phyloP scores from a whole-genome alignment of 345 rosid genomes.

The Aquilaria sinensis region DNA sequence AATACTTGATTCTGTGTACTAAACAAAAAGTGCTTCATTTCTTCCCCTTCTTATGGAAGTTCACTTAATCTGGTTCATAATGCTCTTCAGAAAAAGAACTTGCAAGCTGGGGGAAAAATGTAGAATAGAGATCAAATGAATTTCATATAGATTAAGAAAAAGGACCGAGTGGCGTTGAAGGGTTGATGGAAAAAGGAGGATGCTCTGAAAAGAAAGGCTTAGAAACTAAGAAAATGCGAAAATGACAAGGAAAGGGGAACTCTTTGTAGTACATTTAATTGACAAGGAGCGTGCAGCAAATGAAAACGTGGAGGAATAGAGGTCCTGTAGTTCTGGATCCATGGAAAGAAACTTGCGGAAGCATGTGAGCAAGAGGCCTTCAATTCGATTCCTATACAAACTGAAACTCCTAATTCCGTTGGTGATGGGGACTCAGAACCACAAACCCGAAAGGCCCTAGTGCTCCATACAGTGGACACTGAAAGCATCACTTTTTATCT shows the following conservation, averaged over 20 bases:
- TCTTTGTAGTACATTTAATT: slow-evolving; percentile 35
- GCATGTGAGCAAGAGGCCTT: slow-evolving; percentile 17
- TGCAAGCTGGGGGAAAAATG: too few relatives aligned
- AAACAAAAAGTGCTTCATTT: too few relatives aligned
- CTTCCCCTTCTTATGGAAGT: too few relatives aligned
- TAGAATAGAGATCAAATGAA: too few relatives aligned
- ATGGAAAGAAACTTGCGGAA: slow-evolving; percentile 11
- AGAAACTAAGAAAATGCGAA: slow-evolving; percentile 13
- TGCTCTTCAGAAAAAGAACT: too few relatives aligned
- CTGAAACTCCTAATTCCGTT: slow-evolving; percentile 1
- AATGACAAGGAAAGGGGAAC: slow-evolving; percentile 21
- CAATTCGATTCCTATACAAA: slow-evolving; percentile 24
- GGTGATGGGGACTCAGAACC: slow-evolving; percentile 19
- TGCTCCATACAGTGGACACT: not conserved
- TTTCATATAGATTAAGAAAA: not conserved
- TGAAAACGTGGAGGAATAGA: slow-evolving; percentile 13
- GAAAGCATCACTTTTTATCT: slow-evolving; percentile 20
- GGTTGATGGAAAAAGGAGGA: not conserved
- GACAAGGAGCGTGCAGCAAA: slow-evolving; percentile 44
- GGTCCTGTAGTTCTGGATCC: slow-evolving; percentile 28
- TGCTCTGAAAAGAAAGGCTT: slow-evolving; percentile 13
- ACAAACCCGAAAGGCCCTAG: slow-evolving; percentile 9
- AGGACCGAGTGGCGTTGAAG: not conserved
- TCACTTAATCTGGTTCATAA: too few relatives aligned
- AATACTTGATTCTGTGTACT: too few relatives aligned